These are phyloP conservation scores for Solanum okadae DNA, from an alignment of 257 asterid species.

Conservation along the genomic window DNA sequence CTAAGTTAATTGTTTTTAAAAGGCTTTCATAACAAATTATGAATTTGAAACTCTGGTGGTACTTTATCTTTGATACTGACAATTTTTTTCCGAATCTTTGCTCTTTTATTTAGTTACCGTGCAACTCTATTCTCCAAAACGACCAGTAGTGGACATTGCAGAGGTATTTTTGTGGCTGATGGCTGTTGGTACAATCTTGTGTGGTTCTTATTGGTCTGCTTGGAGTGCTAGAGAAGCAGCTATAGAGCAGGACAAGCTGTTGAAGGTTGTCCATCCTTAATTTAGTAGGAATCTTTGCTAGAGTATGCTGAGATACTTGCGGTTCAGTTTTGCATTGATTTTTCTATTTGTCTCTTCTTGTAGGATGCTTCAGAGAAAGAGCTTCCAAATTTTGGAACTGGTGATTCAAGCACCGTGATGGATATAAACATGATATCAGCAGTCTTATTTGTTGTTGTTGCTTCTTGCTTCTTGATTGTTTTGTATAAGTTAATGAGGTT, in stretches of 20 bases:
- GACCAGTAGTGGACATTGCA: constrained; percentile 85
- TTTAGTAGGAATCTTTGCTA: neutral
- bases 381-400: constrained; percentile 29
- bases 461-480: constrained; percentile 77
- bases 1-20: neutral
- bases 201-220: constrained; percentile 94
- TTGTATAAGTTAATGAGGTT: constrained; percentile 73
- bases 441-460: constrained; percentile 57
- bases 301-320: neutral
- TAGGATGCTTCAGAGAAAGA: constrained; percentile 66
- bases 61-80: neutral
- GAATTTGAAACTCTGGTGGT: neutral
- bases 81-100: neutral
- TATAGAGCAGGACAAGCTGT: constrained; percentile 63
- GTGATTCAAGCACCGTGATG: constrained; percentile 52
- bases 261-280: constrained; percentile 42
- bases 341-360: constrained; percentile 1
- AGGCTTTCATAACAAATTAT: neutral
- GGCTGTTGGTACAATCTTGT: constrained; percentile 84
- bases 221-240: constrained; percentile 84
- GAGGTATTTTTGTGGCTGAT: constrained; percentile 92
- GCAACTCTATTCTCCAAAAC: constrained; percentile 83
- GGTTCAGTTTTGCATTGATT: neutral
- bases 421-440: constrained; percentile 75
- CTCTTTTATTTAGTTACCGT: constrained; percentile 29